Evolutionary conservation across 768 basidiomycete species (phyloP).

Genomic region (Kwoniella heveanensis): DNA sequence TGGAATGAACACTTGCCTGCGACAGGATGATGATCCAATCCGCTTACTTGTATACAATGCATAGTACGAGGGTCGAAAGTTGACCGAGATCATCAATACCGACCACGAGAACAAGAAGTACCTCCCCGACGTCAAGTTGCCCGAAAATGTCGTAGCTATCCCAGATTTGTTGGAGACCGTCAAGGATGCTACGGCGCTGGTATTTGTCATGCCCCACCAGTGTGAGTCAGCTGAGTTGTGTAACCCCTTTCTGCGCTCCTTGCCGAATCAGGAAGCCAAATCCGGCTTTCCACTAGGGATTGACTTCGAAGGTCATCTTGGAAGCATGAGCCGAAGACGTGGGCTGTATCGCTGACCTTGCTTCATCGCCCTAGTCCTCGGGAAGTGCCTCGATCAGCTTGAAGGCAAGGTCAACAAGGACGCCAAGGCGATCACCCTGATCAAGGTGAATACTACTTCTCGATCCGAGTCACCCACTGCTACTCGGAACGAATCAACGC

Average conservation of each 20-base stretch:
- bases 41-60: too few species aligned
- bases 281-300: too few species aligned
- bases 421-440: constrained; percentile 58
- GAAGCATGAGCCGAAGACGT: not conserved
- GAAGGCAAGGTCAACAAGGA: constrained; percentile 56
- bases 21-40: too few species aligned
- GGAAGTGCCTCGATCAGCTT: constrained; percentile 55
- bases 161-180: constrained; percentile 58
- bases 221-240: constrained; percentile 37
- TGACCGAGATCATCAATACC: constrained; percentile 60
- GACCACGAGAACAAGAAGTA: constrained; percentile 58
- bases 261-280: too few species aligned
- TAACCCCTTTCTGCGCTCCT: not conserved
- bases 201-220: constrained; percentile 61
- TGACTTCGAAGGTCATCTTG: too few species aligned
- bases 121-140: constrained; percentile 56
- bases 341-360: not conserved
- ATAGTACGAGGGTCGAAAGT: constrained; percentile 53
- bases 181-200: constrained; percentile 58
- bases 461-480: not conserved
- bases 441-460: constrained; percentile 54
- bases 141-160: constrained; percentile 58
- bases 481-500: not conserved
- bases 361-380: constrained; percentile 53
- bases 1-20: too few species aligned